Evolutionary conservation across 2,329 filamentous ascomycete species (phyloP), one percentile per base, ranked within the genome.

Genomic region (Fusarium buharicum): DNA sequence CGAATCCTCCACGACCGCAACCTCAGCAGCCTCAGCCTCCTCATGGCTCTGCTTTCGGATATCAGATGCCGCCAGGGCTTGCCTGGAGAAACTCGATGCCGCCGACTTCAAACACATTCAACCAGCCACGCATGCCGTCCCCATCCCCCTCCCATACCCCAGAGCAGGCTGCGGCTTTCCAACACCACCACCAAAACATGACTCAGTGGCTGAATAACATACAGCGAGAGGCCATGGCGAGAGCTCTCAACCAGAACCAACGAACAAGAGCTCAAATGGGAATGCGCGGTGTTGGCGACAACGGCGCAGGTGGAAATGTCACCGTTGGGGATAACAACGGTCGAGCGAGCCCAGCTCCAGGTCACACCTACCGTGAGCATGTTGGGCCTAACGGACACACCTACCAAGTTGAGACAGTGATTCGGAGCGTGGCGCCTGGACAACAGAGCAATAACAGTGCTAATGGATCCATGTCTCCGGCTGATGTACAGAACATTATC

Each of bases 401-500:
- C 6, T 76, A 73, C 40, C 75, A 76, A 14, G 69, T 77, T 11
- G 75, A 78, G 60, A 75, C 74, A 7, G 64, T 74, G 18, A 58
- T 74, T 50, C 69, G 74, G n/a, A 50, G 50, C 41, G 47, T 56
- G 17, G 50, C 62, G 13, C 44, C 61, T 16, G 58, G 60, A 9
- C 57, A 56, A 18, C 63, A 57, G 31, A 41, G 40, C 22, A 45
- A 48, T 14, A 41, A 34, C 41, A 34, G 39, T n/a, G 53, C 63
- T 4, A 62, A 68, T 33, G 70, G 69, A 12, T 73, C 72, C 8
- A 67, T 82, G 27, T 78, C 79, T 12, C 72, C 77, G 3, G 69
- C 72, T 20, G 82, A 84, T 13, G 72, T 81, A 4, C 80, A 81
- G 43, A 81, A 76, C 50, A 78, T 82, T 27, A 66, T 83, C 11